Evolutionary conservation across 2,329 filamentous ascomycete species (phyloP).

Genomic region (Ciborinia camelliae): DNA sequence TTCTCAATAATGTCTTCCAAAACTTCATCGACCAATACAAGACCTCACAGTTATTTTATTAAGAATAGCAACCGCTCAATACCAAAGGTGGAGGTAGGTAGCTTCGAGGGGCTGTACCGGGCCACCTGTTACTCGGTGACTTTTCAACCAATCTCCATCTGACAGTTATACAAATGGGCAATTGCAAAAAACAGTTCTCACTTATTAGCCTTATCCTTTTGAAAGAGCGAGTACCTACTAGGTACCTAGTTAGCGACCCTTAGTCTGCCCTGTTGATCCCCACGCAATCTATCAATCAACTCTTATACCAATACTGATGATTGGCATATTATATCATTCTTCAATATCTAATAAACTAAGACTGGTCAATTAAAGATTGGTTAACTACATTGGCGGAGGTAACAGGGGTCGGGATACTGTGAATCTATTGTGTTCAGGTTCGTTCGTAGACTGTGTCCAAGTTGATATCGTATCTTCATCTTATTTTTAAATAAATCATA

Average conservation of each 20-base stretch:
- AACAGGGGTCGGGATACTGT: no score
- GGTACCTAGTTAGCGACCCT: no score
- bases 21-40: neutral
- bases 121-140: neutral
- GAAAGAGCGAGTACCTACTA: neutral
- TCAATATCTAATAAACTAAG: no score
- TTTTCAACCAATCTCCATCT: neutral
- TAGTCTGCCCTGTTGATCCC: neutral
- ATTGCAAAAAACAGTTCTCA: neutral
- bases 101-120: neutral
- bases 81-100: neutral
- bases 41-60: neutral
- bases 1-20: neutral
- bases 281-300: no score
- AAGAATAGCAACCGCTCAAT: neutral
- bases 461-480: no score
- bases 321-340: no score
- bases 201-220: neutral
- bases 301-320: no score
- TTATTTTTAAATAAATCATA: no score
- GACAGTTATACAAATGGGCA: neutral
- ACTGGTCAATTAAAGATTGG: no score
- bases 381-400: no score
- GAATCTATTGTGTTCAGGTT: no score
- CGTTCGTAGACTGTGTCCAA: no score